Conservation (phyloP, 306 rosid species). For the Albizia julibrissin region DNA sequence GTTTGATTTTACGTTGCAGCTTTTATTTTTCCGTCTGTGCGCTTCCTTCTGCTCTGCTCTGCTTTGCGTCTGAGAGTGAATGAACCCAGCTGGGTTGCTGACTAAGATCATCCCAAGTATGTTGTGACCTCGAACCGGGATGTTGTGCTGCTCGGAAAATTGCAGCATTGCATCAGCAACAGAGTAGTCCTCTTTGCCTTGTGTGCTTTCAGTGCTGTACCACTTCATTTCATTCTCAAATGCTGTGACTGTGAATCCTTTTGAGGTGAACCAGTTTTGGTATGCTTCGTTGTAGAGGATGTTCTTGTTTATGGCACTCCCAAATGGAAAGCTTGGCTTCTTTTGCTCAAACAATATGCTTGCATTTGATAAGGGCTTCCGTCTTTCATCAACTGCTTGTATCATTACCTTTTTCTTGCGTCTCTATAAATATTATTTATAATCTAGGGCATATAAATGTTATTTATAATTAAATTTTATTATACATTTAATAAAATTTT, state of each 20-base stretch:
- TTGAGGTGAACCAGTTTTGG: conserved; percentile 64
- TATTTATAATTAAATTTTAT: no score
- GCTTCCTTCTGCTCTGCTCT: no score
- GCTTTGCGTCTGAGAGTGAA: conserved; percentile 55
- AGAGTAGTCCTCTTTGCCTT: conserved; percentile 49
- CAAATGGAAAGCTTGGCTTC: conserved; percentile 51
- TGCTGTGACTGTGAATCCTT: conserved; percentile 57
- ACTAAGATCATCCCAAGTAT: conserved; percentile 63
- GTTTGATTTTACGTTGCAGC: no score
- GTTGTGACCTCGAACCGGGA: conserved; percentile 73
- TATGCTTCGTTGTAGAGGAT: conserved; percentile 58
- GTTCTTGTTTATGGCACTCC: conserved; percentile 53
- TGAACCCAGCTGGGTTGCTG: conserved; percentile 56
- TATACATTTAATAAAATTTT: no score
- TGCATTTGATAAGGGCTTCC: conserved; percentile 52
- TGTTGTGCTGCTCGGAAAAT: conserved; percentile 44
- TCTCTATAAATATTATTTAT: conserved; percentile 48
- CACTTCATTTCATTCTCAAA: conserved; percentile 86
- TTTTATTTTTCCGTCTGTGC: no score
- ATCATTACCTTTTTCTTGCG: conserved; percentile 57
- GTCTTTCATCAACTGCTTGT: conserved; percentile 49
- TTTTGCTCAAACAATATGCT: conserved; percentile 12
- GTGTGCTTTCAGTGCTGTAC: conserved; percentile 54
- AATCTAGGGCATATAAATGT: no score
- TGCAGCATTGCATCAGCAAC: conserved; percentile 58